phyloP scores from a whole-genome alignment of 768 basidiomycete species.

The Psilocybe tampanensis region DNA sequence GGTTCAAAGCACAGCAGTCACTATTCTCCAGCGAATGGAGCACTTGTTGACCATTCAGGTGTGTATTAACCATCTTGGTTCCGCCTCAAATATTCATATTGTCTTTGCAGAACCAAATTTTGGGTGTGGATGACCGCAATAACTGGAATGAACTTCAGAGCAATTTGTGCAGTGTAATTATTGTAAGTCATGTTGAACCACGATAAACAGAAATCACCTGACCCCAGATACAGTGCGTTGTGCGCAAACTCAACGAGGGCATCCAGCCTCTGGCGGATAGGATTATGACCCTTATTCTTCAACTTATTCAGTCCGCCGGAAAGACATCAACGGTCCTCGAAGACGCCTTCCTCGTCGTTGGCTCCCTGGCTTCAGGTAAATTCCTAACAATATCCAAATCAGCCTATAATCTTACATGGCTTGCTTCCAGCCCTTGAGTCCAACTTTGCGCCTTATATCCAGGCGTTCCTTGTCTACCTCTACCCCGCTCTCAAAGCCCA shows the following conservation, averaged over 20 bases:
- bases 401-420: neutral
- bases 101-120: constrained; percentile 77
- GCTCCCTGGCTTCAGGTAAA: constrained; percentile 78
- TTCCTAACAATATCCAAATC: neutral
- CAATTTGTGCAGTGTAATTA: constrained; percentile 89
- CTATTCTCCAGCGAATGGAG: constrained; percentile 90
- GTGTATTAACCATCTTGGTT: constrained; percentile 18
- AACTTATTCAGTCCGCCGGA: constrained; percentile 82
- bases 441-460: constrained; percentile 81
- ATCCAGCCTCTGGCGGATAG: constrained; percentile 91
- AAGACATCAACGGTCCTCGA: constrained; percentile 95
- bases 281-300: constrained; percentile 90
- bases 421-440: constrained; percentile 63
- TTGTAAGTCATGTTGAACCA: constrained; percentile 53
- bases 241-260: constrained; percentile 80
- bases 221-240: constrained; percentile 58
- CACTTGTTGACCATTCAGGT: constrained; percentile 84
- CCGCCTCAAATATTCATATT: neutral
- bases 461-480: constrained; percentile 83
- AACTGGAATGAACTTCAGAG: constrained; percentile 99
- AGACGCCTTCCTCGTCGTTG: constrained; percentile 94
- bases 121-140: constrained; percentile 94
- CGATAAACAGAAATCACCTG: neutral
- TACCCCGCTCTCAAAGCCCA: constrained; percentile 88
- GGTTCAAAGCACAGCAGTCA: constrained; percentile 80